Base-by-base conservation (phyloP, 2,329 filamentous ascomycete species). In the Cercospora sojina region DNA sequence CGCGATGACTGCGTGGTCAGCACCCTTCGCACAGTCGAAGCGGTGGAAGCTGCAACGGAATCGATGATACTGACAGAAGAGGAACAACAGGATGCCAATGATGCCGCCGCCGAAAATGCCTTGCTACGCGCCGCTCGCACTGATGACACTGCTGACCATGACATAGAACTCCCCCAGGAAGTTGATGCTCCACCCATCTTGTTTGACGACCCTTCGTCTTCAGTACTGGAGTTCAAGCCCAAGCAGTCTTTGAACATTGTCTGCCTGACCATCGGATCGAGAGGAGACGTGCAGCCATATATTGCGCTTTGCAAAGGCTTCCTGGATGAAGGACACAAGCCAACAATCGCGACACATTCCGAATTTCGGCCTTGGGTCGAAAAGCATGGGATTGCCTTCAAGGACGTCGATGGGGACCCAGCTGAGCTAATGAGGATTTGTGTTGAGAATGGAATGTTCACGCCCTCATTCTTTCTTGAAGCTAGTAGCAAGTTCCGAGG, bases 401-500 rank as follows among this genome's bases (percentile, higher is more conserved):
- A 88, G 4, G 88, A 90, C 7, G 90, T 99, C 0, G 93, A 90
- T 68, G 95, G 95, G 32, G 93, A 99, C 74, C 95, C 95, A 0
- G 92, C 88, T 32, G 94, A 98, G 79, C 85, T 99, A 55, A 98
- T 99, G 94, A 87, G 90, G 1, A 88, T 99, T 47, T 99, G 95
- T 75, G 94, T 98, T 58, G 93, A 98, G 76, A 92, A 98, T 75
- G 95, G 95, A 74, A 98, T 97, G 81, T 99, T 99, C 76, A 98
- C 95, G 0, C 91, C 91, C 73, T 89, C 91, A 0, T 99, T 99
- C 78, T 82, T 99, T 64, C 89, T 87, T 66, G 93, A 97, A 77
- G 93, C 94, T 41, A 94, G 91, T 66, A 83, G 86, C 6, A 93
- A 91, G 72, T 97, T 98, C 79, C 90, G 95, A 62, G 90, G 88